A percentile compares a stretch with the other conserved stretches of the same genome.
phyloP scores from a whole-genome alignment of 2,329 filamentous ascomycete species.

The Ophiostoma sp. region DNA sequence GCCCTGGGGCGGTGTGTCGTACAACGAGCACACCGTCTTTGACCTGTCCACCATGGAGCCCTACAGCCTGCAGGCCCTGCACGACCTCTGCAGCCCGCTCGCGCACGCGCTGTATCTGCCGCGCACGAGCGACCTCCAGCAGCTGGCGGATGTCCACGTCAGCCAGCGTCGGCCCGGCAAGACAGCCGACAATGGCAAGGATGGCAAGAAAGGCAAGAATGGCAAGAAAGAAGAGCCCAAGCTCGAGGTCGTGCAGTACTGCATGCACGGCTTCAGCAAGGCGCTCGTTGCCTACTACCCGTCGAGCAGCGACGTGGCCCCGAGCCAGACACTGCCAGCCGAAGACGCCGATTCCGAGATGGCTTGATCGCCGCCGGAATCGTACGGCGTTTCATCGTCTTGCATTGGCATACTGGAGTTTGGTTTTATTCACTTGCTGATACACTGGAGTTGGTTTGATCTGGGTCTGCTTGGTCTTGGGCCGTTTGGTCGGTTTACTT shows the following conservation, averaged over 20 bases:
- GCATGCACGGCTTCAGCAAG: slow-evolving; percentile 84
- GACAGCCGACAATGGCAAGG: too few relatives aligned
- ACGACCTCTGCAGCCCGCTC: slow-evolving; percentile 54
- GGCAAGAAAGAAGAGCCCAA: slow-evolving; percentile 41
- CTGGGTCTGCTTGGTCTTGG: too few relatives aligned
- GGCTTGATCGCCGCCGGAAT: too few relatives aligned
- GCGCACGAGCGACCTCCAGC: slow-evolving; percentile 73
- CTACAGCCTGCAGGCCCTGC: slow-evolving; percentile 63
- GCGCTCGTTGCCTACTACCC: slow-evolving; percentile 62
- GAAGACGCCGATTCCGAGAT: too few relatives aligned
- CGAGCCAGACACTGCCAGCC: too few relatives aligned
- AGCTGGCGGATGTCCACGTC: slow-evolving; percentile 56
- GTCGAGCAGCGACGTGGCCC: background rate
- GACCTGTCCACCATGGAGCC: slow-evolving; percentile 82
- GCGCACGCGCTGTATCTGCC: slow-evolving; percentile 75
- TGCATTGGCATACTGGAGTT: too few relatives aligned
- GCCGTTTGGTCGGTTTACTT: too few relatives aligned
- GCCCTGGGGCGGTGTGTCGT: slow-evolving; percentile 56
- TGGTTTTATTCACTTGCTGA: too few relatives aligned
- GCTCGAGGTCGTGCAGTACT: slow-evolving; percentile 80
- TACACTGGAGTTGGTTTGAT: too few relatives aligned
- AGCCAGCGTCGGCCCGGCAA: background rate
- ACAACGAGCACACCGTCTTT: slow-evolving; percentile 62
- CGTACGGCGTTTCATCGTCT: too few relatives aligned
- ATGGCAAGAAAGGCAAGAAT: too few relatives aligned